Percentiles rank a stretch among this genome's conserved stretches.
These are phyloP conservation scores for Penicillium egyptiacum DNA, from an alignment of 495 filamentous ascomycete genomes.

Conservation along the genomic window DNA sequence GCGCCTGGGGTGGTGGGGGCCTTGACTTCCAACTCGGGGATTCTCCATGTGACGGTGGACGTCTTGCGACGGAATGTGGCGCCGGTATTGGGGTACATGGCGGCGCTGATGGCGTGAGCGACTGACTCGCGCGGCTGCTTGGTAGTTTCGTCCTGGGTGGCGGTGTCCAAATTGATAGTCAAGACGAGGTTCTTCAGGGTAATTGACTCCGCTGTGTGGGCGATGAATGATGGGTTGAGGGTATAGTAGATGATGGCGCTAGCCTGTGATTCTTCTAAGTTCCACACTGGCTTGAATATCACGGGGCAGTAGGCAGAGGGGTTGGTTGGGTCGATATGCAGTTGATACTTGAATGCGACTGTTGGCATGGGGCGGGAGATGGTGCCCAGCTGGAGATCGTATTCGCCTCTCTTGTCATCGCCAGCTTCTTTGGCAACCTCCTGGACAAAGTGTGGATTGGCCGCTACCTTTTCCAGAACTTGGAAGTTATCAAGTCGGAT, in stretches of 20 bases:
- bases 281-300: slow-evolving; percentile 77
- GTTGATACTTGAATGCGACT: slow-evolving; percentile 91
- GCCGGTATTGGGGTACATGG: slow-evolving; percentile 50
- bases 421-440: slow-evolving; percentile 45
- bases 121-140: slow-evolving; percentile 46
- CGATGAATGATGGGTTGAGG: slow-evolving; percentile 70
- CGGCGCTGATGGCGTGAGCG: slow-evolving; percentile 44
- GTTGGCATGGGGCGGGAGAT: slow-evolving; percentile 64
- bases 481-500: slow-evolving; percentile 90
- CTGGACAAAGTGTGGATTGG: slow-evolving; percentile 85
- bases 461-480: slow-evolving; percentile 89
- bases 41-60: slow-evolving; percentile 82
- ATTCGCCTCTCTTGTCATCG: slow-evolving; percentile 74
- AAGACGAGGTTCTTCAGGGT: slow-evolving; percentile 79
- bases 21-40: slow-evolving; percentile 73
- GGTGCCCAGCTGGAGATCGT: slow-evolving; percentile 67
- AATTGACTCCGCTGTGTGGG: slow-evolving; percentile 48
- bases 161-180: slow-evolving; percentile 69
- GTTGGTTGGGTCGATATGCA: slow-evolving; percentile 70
- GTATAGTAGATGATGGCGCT: slow-evolving; percentile 82
- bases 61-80: slow-evolving; percentile 81
- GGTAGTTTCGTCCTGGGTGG: slow-evolving; percentile 38
- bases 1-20: slow-evolving; percentile 28
- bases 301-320: slow-evolving; percentile 72
- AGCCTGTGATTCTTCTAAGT: slow-evolving; percentile 75